Base-by-base conservation (phyloP, 148 eudicot genomes). In the Gaultheria prostrata region DNA sequence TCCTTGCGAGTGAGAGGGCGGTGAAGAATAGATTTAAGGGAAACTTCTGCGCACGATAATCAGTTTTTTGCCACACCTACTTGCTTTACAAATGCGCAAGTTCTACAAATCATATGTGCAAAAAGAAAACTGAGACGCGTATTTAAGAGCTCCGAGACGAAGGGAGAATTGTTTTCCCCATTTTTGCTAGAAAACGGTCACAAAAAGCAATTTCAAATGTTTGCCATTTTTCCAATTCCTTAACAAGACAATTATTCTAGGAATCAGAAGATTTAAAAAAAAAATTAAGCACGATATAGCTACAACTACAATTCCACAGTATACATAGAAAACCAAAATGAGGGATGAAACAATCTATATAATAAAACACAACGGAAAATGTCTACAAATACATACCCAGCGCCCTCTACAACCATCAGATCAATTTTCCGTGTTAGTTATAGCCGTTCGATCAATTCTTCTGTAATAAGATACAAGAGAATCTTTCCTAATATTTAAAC, bases 171-270 rank as follows among this genome's bases (percentile, higher is more conserved):
- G 24, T 57, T 20, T 57, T 57, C 65, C 14, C 6, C 65, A 57
- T 20, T 20, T 57, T 57, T 24, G 21, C 26, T 57, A 21, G 67
- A 61, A 61, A 61, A 61, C 8, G 13, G 28, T 17, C 28, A 2
- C 35, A 33, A 53, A 53, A 78, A 53, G 30, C 43, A 78, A 78
- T 51, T 78, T 53, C 65, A 78, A 53, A 78, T 15, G 17, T 32
- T 17, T 26, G 11, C 32, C 8, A 13, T 14, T 28, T 53, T 30
- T 53, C 35, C n/a, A 15, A 53, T 32, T 32, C 46, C 21, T 2
- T 14, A 6, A 3, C 80, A 53, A 33, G 53, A n/a, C 0, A 13
- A n/a, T 76, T 50, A 6, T 28, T 26, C 26, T 69, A 46, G 9
- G 54, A 59, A 80, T n/a, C 33, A 39, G 13, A 45, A 12, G 20